Conservation (phyloP, 2,329 filamentous ascomycete genomes). For the Myotisia sp. region DNA sequence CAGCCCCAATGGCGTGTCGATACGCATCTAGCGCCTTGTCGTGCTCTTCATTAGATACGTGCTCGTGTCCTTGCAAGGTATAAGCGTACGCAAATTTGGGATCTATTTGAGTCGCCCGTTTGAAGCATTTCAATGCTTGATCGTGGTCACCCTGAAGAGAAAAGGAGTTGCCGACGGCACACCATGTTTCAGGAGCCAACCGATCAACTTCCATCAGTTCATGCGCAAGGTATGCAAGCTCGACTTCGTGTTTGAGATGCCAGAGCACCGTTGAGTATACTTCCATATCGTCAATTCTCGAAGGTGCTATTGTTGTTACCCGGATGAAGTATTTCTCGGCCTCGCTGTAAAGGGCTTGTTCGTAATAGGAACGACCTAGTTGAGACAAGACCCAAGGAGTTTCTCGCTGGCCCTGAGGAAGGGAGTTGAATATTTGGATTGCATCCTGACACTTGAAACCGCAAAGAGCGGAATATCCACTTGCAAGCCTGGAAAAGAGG, state of each 20-base stretch:
- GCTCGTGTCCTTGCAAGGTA: slow-evolving; percentile 89
- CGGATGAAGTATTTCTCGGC: slow-evolving; percentile 75
- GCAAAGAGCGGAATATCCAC: slow-evolving; percentile 62
- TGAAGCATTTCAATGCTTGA: slow-evolving; percentile 87
- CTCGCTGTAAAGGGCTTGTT: slow-evolving; percentile 72
- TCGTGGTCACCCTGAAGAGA: slow-evolving; percentile 87
- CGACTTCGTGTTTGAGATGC: slow-evolving; percentile 85
- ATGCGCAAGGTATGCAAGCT: slow-evolving; percentile 82
- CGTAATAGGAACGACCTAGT: slow-evolving; percentile 80
- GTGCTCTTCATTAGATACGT: slow-evolving; percentile 91
- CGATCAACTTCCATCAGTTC: slow-evolving; percentile 77
- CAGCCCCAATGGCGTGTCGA: slow-evolving; percentile 68
- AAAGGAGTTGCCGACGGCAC: slow-evolving; percentile 85
- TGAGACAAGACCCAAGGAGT: slow-evolving; percentile 89
- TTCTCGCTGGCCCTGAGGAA: slow-evolving; percentile 64
- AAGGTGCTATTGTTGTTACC: slow-evolving; percentile 65
- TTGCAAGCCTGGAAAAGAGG: slow-evolving; percentile 65
- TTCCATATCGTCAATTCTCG: slow-evolving; percentile 86
- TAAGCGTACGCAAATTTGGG: slow-evolving; percentile 89
- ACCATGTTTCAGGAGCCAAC: slow-evolving; percentile 90
- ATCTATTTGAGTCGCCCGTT: slow-evolving; percentile 79
- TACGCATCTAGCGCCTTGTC: slow-evolving; percentile 86
- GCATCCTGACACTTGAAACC: slow-evolving; percentile 69
- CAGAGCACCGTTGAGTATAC: slow-evolving; percentile 98
- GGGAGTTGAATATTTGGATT: slow-evolving; percentile 54